Evolutionary conservation across 2,329 filamentous ascomycete genomes (phyloP), one percentile per base, ranked within the genome.

Genomic region (Diaporthe capsici): DNA sequence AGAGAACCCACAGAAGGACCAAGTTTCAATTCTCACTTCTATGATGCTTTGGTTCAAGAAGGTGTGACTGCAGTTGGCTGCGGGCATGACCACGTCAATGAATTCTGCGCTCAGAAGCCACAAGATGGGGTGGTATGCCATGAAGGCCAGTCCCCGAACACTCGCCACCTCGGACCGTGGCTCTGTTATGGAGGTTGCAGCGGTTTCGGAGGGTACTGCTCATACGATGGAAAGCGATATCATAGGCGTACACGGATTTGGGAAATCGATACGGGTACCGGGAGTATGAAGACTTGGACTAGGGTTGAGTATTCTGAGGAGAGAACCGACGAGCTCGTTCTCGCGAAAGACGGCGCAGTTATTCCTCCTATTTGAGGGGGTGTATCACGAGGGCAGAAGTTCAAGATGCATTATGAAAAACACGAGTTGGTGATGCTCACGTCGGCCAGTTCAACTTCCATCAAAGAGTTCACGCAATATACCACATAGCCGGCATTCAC

Each of bases 61-160:
- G 80, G 78, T 22, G 71, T 82, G 72, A 61, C 75, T 51, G 81
- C 81, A 75, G 42, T 83, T 68, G 80, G 81, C 57, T 82, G 80
- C 72, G 81, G 80, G n/a, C 81, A 83, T 75, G 81, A 83, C 74
- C 81, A 82, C 63, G 80, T 81, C 31, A 82, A 83, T 75, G 82
- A 83, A 72, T 83, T 82, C 77, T 82, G 81, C 71, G 82, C 76
- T 79, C 75, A 80, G 71, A 78, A 81, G 73, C 81, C 78, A 79
- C 80, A 12, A 22, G 78, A 37, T 44, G 15, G 13, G 39, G 79
- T 13, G 4, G 17, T 3, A 28, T 3, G 9, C 12, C 15, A n/a
- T 6, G 25, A 31, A 22, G 17, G 7, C 1, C 10, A 6, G 4
- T 25, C 10, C 42, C 22, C 25, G 4, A 47, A 6, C 12, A 6